phyloP scores from a whole-genome alignment of 2,329 filamentous ascomycete species.

The Clonostachys byssicola region DNA sequence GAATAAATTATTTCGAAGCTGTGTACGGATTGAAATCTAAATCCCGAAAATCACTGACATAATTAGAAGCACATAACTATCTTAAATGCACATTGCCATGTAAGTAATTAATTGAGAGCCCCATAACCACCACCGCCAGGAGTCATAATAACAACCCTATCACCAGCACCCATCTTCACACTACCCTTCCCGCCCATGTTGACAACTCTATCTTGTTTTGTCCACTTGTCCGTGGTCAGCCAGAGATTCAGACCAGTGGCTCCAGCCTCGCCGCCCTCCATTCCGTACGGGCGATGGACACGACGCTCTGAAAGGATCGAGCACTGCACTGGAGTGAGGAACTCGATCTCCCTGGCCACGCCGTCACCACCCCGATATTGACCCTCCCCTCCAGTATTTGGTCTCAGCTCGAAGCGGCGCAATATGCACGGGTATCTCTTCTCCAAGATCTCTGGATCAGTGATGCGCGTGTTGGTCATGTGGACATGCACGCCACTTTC shows the following conservation, averaged over 20 bases:
- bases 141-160: conserved; percentile 26
- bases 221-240: conserved; percentile 15
- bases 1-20: too few relatives aligned
- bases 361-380: conserved; percentile 23
- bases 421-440: conserved; percentile 24
- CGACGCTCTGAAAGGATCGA: conserved; percentile 27
- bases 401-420: conserved; percentile 17
- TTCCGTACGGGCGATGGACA: conserved; percentile 24
- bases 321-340: conserved; percentile 19
- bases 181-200: conserved; percentile 23
- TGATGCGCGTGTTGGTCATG: conserved; percentile 23
- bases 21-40: too few relatives aligned
- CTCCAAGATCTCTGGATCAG: conserved; percentile 25
- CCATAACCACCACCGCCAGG: conserved; percentile 25
- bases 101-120: too few relatives aligned
- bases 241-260: conserved; percentile 17
- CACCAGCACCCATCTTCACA: conserved; percentile 19
- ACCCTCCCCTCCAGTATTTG: conserved; percentile 20
- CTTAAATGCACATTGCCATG: too few relatives aligned
- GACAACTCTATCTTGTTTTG: conserved; percentile 10
- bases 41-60: too few relatives aligned
- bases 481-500: conserved; percentile 18
- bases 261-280: conserved; percentile 20
- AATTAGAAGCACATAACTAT: too few relatives aligned
- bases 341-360: conserved; percentile 25